Base-by-base conservation (phyloP, 768 basidiomycete species). In the Tricholoma sp. region DNA sequence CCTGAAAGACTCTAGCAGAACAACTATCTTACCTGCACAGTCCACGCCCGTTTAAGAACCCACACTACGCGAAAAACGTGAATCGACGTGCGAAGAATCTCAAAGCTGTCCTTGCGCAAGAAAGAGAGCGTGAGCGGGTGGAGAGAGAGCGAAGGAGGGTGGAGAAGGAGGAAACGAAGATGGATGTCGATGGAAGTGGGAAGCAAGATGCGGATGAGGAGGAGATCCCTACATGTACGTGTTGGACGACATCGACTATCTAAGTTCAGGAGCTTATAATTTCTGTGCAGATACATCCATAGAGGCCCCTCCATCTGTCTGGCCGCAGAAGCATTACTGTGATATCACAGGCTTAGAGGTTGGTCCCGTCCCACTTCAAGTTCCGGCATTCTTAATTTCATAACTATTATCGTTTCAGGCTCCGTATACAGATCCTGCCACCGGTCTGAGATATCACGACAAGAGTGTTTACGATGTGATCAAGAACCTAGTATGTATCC, bases 341-440 rank as follows among this genome's bases (percentile, higher is more conserved):
- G 91, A 93, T 71, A 92, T 94, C 14, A 94, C 91, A 0, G 89
- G 91, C 0, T 75, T 94, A 11, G 89, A 91, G 71, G 90, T 88
- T 29, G 7, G 71, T 35, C 19, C 24, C 11, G 12, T 45, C 22
- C 24, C 5, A 27, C 24, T 27, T 27, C n/a, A n/a, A n/a, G 24
- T 32, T 41, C n/a, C n/a, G n/a, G 21, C 55, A 3, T 24, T 14
- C 5, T 4, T 35, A 43, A 58, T 31, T 31, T 11, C 29, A 12
- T 6, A 11, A 32, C 9, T 21, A 41, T 45, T 19, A 27, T 41
- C 27, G 19, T 41, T 27, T 19, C 41, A 90, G 89, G 90, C 88
- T 0, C 89, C 87, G 1, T 93, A 93, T 61, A 92, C 88, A 0
- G 89, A 94, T 62, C 91, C 91, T 5, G 81, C 83, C 1, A 91